A percentile compares a stretch with the other conserved stretches of the same genome.
Evolutionary conservation across 176 grass and related monocot species (phyloP).

Genomic region (Phoenix dactylifera): DNA sequence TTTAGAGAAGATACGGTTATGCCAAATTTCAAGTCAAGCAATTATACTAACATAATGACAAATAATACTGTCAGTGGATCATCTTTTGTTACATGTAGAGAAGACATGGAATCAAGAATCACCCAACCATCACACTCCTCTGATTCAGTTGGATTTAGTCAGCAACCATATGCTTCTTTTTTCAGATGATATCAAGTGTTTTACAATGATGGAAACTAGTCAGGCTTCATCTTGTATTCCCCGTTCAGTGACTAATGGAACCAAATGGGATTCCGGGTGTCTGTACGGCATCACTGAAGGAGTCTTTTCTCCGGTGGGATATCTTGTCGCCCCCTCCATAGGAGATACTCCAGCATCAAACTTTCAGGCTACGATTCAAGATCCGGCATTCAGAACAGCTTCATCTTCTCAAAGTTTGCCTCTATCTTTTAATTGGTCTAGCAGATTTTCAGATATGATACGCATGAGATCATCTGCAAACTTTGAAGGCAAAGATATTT

Average conservation of each 20-base stretch:
- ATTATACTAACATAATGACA: not conserved
- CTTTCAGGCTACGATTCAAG: no score
- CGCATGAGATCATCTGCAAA: no score
- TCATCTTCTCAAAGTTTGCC: no score
- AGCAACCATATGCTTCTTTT: constrained; percentile 7
- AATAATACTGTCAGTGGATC: not conserved
- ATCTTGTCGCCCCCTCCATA: no score
- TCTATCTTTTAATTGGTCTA: no score
- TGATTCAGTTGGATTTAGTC: constrained; percentile 17
- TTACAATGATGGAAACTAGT: not conserved
- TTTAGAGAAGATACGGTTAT: constrained; percentile 10
- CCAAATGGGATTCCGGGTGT: no score
- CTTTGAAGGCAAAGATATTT: no score
- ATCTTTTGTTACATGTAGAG: constrained; percentile 1
- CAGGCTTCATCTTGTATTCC: constrained; percentile 18
- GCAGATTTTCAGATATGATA: no score
- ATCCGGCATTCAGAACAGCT: no score
- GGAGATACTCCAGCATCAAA: no score
- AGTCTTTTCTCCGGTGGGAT: no score
- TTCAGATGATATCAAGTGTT: constrained; percentile 11
- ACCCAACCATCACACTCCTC: constrained; percentile 15
- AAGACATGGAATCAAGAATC: constrained; percentile 33
- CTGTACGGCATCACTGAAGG: no score
- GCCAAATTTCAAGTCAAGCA: constrained; percentile 20
- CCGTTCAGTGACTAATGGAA: not conserved